Conservation (phyloP, 139 green algal genomes). For the Zygnema circumcarinatum region DNA sequence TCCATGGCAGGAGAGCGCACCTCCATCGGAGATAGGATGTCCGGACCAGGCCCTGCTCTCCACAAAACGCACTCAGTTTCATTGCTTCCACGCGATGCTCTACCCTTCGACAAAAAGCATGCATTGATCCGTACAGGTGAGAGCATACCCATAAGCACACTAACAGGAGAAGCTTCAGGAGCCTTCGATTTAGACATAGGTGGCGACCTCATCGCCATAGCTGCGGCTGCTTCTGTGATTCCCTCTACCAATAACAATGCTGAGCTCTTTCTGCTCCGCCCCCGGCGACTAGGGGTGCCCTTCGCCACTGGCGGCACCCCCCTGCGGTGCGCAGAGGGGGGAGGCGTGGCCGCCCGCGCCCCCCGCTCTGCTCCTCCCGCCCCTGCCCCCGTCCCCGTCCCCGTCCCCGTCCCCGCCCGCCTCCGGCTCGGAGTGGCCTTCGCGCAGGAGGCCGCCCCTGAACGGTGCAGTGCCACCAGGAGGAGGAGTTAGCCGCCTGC, state of each 20-base stretch:
- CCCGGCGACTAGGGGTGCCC: not conserved
- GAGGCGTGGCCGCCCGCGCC: no score
- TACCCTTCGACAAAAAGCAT: not conserved
- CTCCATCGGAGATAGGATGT: not conserved
- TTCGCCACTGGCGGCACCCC: no score
- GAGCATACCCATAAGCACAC: constrained; percentile 26
- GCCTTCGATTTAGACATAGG: not conserved
- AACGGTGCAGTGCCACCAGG: no score
- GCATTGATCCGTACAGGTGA: not conserved
- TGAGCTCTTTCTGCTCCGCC: not conserved
- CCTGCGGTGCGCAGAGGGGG: no score
- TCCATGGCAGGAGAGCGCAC: not conserved
- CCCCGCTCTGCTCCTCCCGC: no score
- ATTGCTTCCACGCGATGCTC: not conserved
- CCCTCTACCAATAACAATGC: not conserved
- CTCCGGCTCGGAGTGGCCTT: no score
- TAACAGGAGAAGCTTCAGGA: constrained; percentile 23
- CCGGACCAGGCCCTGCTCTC: not conserved
- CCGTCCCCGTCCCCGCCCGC: no score
- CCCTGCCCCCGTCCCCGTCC: no score
- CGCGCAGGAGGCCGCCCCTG: no score
- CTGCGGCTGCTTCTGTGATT: not conserved
- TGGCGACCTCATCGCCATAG: not conserved
- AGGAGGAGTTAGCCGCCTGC: no score
- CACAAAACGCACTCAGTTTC: not conserved